Evolutionary conservation across 2,329 filamentous ascomycete genomes (phyloP), one percentile per base, ranked within the genome.

Genomic region (Drechslerella dactyloides): DNA sequence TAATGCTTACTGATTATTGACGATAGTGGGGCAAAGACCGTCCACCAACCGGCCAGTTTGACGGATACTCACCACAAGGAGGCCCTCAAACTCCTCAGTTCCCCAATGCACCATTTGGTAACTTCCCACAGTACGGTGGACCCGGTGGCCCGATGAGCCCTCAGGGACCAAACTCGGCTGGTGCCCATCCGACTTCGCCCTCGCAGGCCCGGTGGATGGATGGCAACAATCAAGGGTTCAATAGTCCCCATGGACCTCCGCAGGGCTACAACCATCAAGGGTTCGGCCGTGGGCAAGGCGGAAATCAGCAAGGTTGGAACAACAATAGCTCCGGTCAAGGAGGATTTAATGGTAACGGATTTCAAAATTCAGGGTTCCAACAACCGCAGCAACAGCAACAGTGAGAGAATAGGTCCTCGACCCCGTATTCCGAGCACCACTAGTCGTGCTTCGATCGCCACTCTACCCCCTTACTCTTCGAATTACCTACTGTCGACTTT

Each of bases 21-120:
- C 33, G n/a, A 65, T 27, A 97, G 93, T 99, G 94, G 94, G 94
- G 94, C 79, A 99, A 99, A 83, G 94, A 99, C 82, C 96, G 96
- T 82, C 92, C 93, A 59, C 91, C 94, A 27, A 92, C 87, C 77
- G 86, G 88, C 76, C 85, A 90, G 78, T 90, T 89, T 76, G 96
- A 96, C 77, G 90, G 91, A 76, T 93, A 90, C 79, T 88, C 90
- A 76, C 89, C 85, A 76, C 85, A 86, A 79, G 81, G 83, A 23
- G 89, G 87, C 78, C 87, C 93, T 60, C 90, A 93, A 79, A 90
- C 87, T 77, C 89, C 85, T 76, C 88, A 87, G 81, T 88, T 82
- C 59, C 89, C 90, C 74, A 90, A 88, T 77, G 90, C 91, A 50
- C 90, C 91, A 50, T 88, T 87, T 68, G 84, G 85, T 37, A 97